A percentile compares a stretch with the other conserved stretches of the same genome.
These are phyloP conservation scores for Aureobasidium pullulans DNA, from an alignment of 2,329 filamentous ascomycete species.

Conservation along the genomic window DNA sequence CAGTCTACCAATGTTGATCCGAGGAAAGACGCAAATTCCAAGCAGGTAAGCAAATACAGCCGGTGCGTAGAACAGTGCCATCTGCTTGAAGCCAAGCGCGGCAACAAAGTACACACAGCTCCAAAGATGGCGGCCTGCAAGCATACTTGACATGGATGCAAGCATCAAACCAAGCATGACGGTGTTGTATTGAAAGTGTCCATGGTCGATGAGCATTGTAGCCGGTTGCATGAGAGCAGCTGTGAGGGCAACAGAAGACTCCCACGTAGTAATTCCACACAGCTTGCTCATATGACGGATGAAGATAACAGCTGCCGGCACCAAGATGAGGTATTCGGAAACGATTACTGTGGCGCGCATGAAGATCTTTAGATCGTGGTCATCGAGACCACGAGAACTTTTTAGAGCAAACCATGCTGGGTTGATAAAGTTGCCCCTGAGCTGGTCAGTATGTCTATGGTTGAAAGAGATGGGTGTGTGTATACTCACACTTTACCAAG, in stretches of 20 bases:
- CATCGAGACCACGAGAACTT: constrained; percentile 72
- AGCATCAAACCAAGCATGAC: constrained; percentile 93
- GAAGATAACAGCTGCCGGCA: constrained; percentile 80
- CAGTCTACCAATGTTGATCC: constrained; percentile 59
- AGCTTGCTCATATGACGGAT: constrained; percentile 71
- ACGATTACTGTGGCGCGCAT: constrained; percentile 90
- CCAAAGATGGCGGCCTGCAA: constrained; percentile 80
- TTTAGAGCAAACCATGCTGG: constrained; percentile 82
- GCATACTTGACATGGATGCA: constrained; percentile 79
- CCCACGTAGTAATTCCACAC: constrained; percentile 72
- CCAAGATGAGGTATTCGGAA: constrained; percentile 83
- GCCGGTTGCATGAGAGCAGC: constrained; percentile 89
- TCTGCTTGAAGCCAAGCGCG: constrained; percentile 96
- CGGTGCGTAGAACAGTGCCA: constrained; percentile 96
- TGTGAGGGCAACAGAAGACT: constrained; percentile 73
- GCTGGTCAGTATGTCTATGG: constrained; percentile 16
- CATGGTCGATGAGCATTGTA: constrained; percentile 86
- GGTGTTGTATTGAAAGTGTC: constrained; percentile 96
- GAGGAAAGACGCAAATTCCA: constrained; percentile 74
- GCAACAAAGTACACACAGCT: constrained; percentile 88
- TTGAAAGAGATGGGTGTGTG: neutral
- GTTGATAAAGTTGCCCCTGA: constrained; percentile 64
- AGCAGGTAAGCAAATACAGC: constrained; percentile 87
- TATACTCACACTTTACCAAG: constrained; percentile 64
- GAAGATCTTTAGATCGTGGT: constrained; percentile 76